Conservation (phyloP, 2,329 filamentous ascomycete species). For the Rhytidhysteron rufulum region DNA sequence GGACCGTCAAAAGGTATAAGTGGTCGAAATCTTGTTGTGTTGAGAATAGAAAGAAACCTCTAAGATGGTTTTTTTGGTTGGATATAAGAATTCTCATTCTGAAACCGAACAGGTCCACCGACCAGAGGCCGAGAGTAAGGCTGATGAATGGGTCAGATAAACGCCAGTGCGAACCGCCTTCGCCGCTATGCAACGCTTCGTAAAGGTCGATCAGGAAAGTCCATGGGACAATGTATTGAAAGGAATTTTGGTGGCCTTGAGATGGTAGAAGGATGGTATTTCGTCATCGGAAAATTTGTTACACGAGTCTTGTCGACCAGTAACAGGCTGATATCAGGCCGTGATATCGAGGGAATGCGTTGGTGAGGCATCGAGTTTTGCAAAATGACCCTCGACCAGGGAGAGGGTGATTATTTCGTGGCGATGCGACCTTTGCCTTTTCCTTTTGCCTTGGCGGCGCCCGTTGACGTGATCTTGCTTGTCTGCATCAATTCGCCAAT, state of each 20-base stretch:
- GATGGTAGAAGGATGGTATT: too few relatives aligned
- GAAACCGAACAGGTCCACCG: too few relatives aligned
- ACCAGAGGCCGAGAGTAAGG: too few relatives aligned
- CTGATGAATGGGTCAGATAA: too few relatives aligned
- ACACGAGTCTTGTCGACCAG: neutral
- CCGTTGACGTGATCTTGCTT: slow-evolving; percentile 55
- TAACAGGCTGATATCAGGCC: neutral
- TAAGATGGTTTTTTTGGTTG: too few relatives aligned
- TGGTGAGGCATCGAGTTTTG: neutral
- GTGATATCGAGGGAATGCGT: neutral
- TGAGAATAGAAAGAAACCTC: too few relatives aligned
- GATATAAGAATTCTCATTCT: too few relatives aligned
- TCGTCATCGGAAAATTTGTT: neutral
- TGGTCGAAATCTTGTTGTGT: too few relatives aligned
- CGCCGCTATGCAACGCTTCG: slow-evolving; percentile 3
- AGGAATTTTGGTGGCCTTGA: neutral
- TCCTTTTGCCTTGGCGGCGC: slow-evolving; percentile 49
- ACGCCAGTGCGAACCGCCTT: slow-evolving; percentile 1
- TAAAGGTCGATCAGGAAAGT: slow-evolving; percentile 1
- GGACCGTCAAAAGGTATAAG: too few relatives aligned
- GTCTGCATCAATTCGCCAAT: slow-evolving; percentile 92
- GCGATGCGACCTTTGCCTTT: slow-evolving; percentile 34
- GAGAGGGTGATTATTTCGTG: slow-evolving; percentile 30
- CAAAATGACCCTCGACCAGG: neutral
- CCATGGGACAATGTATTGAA: neutral